phyloP scores from a whole-genome alignment of 2,329 filamentous ascomycete species.

The Torrubiellomyces zombiae region DNA sequence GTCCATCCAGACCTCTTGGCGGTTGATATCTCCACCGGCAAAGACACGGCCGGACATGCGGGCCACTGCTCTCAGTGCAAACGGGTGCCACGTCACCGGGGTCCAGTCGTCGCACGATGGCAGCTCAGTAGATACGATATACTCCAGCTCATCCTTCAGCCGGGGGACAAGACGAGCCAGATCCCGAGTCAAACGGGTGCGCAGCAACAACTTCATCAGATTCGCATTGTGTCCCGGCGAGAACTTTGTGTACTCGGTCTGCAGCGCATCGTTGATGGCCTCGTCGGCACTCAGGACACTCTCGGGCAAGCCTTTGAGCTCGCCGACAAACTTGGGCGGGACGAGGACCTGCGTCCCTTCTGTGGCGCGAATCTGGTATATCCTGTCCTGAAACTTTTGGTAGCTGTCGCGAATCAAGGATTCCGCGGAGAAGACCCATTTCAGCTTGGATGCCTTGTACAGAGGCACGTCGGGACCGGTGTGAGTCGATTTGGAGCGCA shows the following conservation, averaged over 20 bases:
- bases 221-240: conserved; percentile 28
- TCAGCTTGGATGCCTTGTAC: conserved; percentile 29
- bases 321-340: conserved; percentile 25
- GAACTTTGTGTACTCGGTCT: conserved; percentile 34
- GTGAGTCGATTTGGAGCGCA: conserved; percentile 16
- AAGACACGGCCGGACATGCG: conserved; percentile 37
- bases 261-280: conserved; percentile 31
- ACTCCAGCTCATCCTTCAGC: conserved; percentile 29
- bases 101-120: conserved; percentile 37
- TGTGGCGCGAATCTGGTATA: conserved; percentile 34
- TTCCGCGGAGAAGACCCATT: conserved; percentile 35
- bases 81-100: conserved; percentile 32
- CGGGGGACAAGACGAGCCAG: conserved; percentile 26
- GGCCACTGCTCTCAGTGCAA: conserved; percentile 33
- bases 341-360: conserved; percentile 32
- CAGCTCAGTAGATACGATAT: conserved; percentile 28
- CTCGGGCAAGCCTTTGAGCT: conserved; percentile 31
- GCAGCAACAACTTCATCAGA: conserved; percentile 25
- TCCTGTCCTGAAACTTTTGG: conserved; percentile 29
- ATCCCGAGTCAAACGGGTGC: conserved; percentile 30
- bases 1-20: conserved; percentile 36
- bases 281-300: conserved; percentile 30
- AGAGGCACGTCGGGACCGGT: conserved; percentile 20
- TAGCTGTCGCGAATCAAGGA: conserved; percentile 30
- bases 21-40: conserved; percentile 31